Evolutionary conservation across 176 grass and related monocot species (phyloP), one percentile per base, ranked within the genome.

Genomic region (Echinochloa phyllopogon): DNA sequence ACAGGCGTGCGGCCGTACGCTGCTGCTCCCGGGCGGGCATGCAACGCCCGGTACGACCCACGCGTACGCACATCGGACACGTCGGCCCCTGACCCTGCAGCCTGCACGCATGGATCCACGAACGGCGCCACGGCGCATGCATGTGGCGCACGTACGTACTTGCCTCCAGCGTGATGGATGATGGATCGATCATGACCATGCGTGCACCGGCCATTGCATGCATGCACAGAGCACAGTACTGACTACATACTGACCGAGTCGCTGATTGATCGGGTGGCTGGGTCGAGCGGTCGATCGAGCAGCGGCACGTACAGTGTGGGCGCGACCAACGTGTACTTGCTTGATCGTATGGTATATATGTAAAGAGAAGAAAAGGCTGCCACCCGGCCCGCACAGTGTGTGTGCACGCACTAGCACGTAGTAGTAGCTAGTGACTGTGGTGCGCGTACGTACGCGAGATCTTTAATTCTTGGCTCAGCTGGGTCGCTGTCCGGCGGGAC

Each of bases 1-100:
- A 69, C 78, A 81, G 78, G 33, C 33, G 29, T 68, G 78, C 47
- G 20, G 47, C 77, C 62, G 45, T 66, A 65, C 77, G 77, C 21
- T 53, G 70, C 29, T 24, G 62, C 63, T 40, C 24, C 78, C 47
- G 78, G 6, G 20, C 37, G 12, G 48, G 47, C 61, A 65, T n/a
- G 25, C 61, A n/a, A 8, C 18, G 16, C 47, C 23, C 40, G 6
- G 48, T 51, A 27, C 71, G 71, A 10, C 8, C 72, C 21, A 27
- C 39, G n/a, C 53, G 5, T 57, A 6, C n/a, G 14, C 38, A 1
- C 38, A 1, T 27, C 48, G n/a, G 79, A 69, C 79, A 81, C 79
- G 78, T 67, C 51, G 53, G 12, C 27, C 15, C 42, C n/a, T 33
- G 44, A 29, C 63, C 44, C 6, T 71, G 42, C 66, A 67, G 20